Base-by-base conservation (phyloP, 805 yeast species). In the Metschnikowia matae region DNA sequence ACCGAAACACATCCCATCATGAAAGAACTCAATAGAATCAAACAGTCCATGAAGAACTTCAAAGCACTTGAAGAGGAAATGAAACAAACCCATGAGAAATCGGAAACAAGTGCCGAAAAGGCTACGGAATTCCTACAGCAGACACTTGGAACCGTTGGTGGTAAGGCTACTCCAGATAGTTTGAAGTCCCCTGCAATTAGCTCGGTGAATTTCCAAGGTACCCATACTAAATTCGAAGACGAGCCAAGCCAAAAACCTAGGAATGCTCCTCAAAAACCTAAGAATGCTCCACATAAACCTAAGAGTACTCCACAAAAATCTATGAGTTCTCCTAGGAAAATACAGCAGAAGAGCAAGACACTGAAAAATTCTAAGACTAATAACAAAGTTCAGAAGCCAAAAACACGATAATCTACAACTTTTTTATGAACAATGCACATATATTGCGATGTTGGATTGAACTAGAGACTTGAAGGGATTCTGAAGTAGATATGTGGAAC, bases 21-120 rank as follows among this genome's bases (percentile, higher is more conserved):
- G 83, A 69, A 69, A 31, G 95, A 87, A 60, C 69, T 88, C 47
- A 74, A 71, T 6, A 72, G 90, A 53, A 84, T 87, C 38, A 86
- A 85, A 62, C 61, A 73, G n/a, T 85, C 84, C 56, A 84, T 86
- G 82, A 75, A 75, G 36, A 75, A 82, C 59, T 74, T 80, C 35
- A 80, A 80, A 56, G 70, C 62, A 3, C 63, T 74, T 4, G 71
- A 69, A 18, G 53, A 52, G 6, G 52, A 56, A 56, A 37, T 35
- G 7, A 47, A 58, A 33, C 54, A 61, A 50, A 49, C 65, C 39
- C 51, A 55, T 6, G 58, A 61, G n/a, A 26, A 47, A 7, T 48
- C 49, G n/a, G 54, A 64, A n/a, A 59, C 64, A 18, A 60, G 59
- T 4, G 54, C 58, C 18, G 65, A 64, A 4, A 69, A 70, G 36